Percentiles rank a stretch among this genome's conserved stretches.
These are phyloP conservation scores for Plantago elongata DNA, from an alignment of 257 asterid species.

Conservation along the genomic window DNA sequence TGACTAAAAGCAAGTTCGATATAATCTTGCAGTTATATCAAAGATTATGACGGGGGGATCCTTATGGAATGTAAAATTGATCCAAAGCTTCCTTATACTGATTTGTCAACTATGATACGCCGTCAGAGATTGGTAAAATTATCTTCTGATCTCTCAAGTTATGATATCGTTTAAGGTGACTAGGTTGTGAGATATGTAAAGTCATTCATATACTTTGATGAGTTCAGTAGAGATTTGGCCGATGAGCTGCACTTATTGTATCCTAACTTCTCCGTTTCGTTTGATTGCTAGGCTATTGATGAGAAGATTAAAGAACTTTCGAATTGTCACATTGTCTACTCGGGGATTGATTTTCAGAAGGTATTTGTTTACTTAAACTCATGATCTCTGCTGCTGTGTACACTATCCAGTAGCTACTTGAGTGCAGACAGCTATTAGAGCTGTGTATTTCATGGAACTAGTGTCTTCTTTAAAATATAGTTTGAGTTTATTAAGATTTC, in stretches of 20 bases:
- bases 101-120: conserved; percentile 95
- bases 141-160: conserved; percentile 8
- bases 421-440: background rate
- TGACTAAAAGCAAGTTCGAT: conserved; percentile 9
- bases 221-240: conserved; percentile 6
- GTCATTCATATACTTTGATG: background rate
- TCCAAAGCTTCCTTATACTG: conserved; percentile 95
- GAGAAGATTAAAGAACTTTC: conserved; percentile 95
- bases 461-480: background rate
- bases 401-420: background rate
- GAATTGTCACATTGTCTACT: conserved; percentile 91
- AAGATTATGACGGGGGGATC: conserved; percentile 96
- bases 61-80: conserved; percentile 99
- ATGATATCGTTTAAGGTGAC: conserved; percentile 10
- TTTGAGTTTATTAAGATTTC: too few relatives aligned
- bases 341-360: conserved; percentile 96
- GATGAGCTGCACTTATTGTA: background rate
- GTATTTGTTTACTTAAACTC: conserved; percentile 31
- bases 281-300: conserved; percentile 79
- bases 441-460: background rate
- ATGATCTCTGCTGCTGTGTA: conserved; percentile 12
- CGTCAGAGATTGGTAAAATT: conserved; percentile 80
- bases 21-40: conserved; percentile 57
- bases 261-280: conserved; percentile 9
- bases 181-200: conserved; percentile 14